phyloP scores from a whole-genome alignment of 176 grass and related monocot genomes.

The Urochloa ruziziensis region DNA sequence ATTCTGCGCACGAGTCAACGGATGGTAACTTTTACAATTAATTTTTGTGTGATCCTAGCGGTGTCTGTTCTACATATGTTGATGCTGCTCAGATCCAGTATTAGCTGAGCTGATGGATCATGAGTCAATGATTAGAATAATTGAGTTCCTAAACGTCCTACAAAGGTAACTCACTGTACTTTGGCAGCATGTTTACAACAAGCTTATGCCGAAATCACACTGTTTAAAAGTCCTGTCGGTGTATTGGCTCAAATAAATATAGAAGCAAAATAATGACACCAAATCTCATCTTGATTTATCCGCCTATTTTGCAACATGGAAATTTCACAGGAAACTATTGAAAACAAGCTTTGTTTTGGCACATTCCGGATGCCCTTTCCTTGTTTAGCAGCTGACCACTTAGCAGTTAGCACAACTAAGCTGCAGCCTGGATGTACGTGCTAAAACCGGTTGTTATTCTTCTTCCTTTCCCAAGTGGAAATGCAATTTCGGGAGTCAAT shows the following conservation, averaged over 20 bases:
- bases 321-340: not conserved
- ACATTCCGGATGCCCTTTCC: not conserved
- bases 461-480: not conserved
- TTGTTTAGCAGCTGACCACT: not conserved
- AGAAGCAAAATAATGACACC: not conserved
- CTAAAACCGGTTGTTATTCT: not conserved
- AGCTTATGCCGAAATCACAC: not conserved
- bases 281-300: not conserved
- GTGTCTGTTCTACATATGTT: not conserved
- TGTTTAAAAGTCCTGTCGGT: not conserved
- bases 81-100: not conserved
- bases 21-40: not conserved
- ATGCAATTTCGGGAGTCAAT: not conserved
- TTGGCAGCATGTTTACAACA: not conserved
- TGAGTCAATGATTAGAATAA: conserved; percentile 17
- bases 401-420: not conserved
- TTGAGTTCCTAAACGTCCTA: not conserved
- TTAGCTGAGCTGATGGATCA: not conserved
- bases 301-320: not conserved
- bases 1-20: conserved; percentile 9
- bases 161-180: not conserved
- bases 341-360: not conserved
- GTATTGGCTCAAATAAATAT: not conserved
- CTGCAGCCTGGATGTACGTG: not conserved
- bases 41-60: not conserved